These are phyloP conservation scores for Babesia bigemina DNA, from an alignment of 169 alveolate species.

Conservation along the genomic window DNA sequence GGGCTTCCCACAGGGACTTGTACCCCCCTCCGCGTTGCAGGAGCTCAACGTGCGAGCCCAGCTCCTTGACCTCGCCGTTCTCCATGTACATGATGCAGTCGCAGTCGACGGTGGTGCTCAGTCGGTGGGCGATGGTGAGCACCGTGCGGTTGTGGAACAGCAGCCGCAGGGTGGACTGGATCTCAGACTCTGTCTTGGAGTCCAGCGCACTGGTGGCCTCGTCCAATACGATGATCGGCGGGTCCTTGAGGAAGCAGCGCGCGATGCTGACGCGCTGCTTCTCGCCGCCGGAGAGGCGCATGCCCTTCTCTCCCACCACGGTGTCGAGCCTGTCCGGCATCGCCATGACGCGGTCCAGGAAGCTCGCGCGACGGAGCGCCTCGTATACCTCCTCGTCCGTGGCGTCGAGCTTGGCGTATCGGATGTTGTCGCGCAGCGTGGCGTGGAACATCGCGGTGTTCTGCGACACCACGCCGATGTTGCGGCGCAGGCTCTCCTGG, in stretches of 20 bases:
- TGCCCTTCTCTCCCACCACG: constrained; percentile 96
- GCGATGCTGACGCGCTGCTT: constrained; percentile 95
- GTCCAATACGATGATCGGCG: constrained; percentile 93
- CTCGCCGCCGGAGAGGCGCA: constrained; percentile 97
- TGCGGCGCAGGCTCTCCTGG: constrained; percentile 64
- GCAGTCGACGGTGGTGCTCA: constrained; percentile 83
- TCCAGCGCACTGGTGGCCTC: constrained; percentile 98
- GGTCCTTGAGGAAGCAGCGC: constrained; percentile 92
- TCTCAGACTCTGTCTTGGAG: constrained; percentile 82
- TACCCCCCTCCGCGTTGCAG: constrained; percentile 72
- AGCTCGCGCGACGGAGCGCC: constrained; percentile 87
- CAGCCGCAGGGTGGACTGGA: constrained; percentile 75
- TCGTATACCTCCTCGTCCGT: constrained; percentile 78
- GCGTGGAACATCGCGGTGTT: constrained; percentile 89
- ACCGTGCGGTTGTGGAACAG: constrained; percentile 82
- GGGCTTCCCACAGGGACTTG: constrained; percentile 81
- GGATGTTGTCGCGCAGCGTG: constrained; percentile 87
- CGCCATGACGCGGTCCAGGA: constrained; percentile 81
- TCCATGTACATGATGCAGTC: constrained; percentile 80
- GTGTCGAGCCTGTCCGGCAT: constrained; percentile 88
- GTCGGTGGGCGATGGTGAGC: constrained; percentile 90
- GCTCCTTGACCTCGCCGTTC: constrained; percentile 85
- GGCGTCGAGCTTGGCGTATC: constrained; percentile 86
- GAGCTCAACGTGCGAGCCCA: constrained; percentile 87
- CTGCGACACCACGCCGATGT: constrained; percentile 85